phyloP scores from a whole-genome alignment of 305 asterid species.

The Rubia tinctorum region DNA sequence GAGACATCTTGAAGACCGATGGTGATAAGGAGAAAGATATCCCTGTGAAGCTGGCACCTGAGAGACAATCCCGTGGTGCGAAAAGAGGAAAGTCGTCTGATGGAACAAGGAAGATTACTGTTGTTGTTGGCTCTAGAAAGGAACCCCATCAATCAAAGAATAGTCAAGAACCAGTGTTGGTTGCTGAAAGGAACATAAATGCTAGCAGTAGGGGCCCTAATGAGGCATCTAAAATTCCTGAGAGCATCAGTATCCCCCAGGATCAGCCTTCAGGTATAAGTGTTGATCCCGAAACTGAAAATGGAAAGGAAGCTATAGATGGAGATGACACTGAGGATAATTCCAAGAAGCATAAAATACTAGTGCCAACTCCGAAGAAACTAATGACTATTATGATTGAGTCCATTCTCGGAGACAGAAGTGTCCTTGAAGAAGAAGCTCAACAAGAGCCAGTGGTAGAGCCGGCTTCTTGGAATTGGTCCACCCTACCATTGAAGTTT shows the following conservation, averaged over 20 bases:
- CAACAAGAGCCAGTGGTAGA: no score
- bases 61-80: not conserved
- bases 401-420: no score
- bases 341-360: not conserved
- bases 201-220: no score
- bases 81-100: not conserved
- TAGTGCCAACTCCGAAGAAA: not conserved
- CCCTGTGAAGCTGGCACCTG: not conserved
- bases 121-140: not conserved
- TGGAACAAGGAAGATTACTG: not conserved
- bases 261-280: not conserved
- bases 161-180: no score
- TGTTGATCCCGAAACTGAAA: not conserved
- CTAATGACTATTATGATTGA: not conserved
- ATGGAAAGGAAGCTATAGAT: not conserved
- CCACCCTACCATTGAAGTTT: constrained; percentile 32
- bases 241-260: not conserved
- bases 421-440: no score
- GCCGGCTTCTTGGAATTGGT: no score
- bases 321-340: not conserved
- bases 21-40: not conserved
- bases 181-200: no score
- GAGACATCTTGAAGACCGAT: not conserved
- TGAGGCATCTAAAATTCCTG: not conserved
- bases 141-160: not conserved